Conservation (phyloP, 495 filamentous ascomycete species). For the Xylaria sp. region DNA sequence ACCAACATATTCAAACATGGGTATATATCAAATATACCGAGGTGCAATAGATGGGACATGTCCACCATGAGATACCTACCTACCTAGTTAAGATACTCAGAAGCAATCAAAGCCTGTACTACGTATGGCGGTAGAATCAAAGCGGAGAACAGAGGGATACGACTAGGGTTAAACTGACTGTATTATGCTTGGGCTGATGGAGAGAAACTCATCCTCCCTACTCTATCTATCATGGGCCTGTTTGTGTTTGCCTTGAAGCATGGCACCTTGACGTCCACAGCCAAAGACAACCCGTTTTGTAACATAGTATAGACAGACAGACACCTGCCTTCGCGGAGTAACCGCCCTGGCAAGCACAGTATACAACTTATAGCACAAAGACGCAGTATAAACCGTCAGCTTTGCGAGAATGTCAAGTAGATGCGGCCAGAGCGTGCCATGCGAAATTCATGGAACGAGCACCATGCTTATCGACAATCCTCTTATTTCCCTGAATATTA, state of each 20-base stretch:
- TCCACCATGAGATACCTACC: no score
- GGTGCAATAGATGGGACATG: background rate
- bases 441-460: background rate
- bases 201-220: background rate
- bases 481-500: background rate
- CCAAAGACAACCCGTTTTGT: background rate
- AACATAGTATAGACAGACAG: background rate
- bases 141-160: background rate
- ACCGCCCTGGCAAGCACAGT: background rate
- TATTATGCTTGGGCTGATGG: slow-evolving; percentile 7
- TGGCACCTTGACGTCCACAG: background rate
- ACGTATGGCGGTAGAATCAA: background rate
- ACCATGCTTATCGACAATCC: background rate
- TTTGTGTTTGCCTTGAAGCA: slow-evolving; percentile 3
- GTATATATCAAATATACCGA: background rate
- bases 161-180: background rate
- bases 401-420: background rate
- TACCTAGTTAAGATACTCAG: no score
- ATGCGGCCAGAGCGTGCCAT: background rate
- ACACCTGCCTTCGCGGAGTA: background rate
- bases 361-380: slow-evolving; percentile 3
- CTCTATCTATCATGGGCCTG: background rate
- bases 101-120: no score
- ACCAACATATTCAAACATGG: no score
- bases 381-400: background rate